Evolutionary conservation across 352 stramenopile species (phyloP), one percentile per base, ranked within the genome.

Genomic region (Pythium grandisporangium): DNA sequence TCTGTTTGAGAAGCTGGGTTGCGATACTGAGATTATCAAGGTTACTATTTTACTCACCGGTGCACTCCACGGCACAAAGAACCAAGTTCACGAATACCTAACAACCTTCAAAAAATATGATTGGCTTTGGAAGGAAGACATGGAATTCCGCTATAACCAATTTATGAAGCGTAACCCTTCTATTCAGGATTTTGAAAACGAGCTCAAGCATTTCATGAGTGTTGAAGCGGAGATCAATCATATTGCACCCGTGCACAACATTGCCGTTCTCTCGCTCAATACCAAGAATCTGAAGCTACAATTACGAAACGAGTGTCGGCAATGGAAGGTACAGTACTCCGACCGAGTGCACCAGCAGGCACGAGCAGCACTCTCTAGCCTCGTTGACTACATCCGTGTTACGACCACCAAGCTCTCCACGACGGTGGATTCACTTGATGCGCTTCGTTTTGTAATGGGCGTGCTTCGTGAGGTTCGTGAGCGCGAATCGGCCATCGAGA

Each of bases 51-150:
- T 95, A 21, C 66, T 95, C 6, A 93, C 82, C 3, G 82, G 82
- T 13, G 76, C 78, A 11, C 43, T 95, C 6, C 71, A 91, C 26
- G 81, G 80, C 21, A 93, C 80, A 10, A 87, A 87, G 46, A 89
- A 92, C 32, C 73, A 91, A 26, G 79, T 93, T 0, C 70, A 87
- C 29, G 75, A 90, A 13, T 93, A 90, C 48, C 56, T 93, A 11
- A 60, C 63, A 6, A 63, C 63, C n/a, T 95, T 95, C 38, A 84
- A 84, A 42, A 84, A 90, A 45, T 93, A 93, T 50, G 80, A 93
- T 45, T 95, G 82, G 82, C 69, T 95, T 2, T 95, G 82, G 82
- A 91, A 89, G 48, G 78, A 92, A 47, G 82, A 94, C 48, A 92
- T 85, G 75, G 79, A 92, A 51, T 79, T 83, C 40, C 65, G 66